phyloP scores from a whole-genome alignment of 2,329 filamentous ascomycete species.

The Colletotrichum simmondsii region DNA sequence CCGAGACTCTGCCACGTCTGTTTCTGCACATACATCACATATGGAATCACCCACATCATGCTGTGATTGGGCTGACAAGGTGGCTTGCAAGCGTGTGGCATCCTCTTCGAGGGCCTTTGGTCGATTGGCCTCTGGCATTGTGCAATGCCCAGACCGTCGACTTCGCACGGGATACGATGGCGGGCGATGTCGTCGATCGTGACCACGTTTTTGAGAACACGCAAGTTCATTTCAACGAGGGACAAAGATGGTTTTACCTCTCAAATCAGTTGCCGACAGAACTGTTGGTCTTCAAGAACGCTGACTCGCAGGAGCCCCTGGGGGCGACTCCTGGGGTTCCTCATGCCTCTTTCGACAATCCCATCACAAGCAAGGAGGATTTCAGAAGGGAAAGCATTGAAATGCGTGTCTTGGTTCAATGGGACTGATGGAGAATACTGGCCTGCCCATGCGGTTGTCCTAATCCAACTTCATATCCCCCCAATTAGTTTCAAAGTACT shows the following conservation, averaged over 20 bases:
- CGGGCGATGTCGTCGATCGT: conserved; percentile 37
- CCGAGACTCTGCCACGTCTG: not conserved
- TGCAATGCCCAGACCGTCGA: conserved; percentile 37
- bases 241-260: conserved; percentile 37
- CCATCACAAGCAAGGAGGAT: not conserved
- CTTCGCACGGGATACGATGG: conserved; percentile 35
- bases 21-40: not conserved
- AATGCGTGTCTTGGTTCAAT: conserved; percentile 11
- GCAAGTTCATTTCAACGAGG: conserved; percentile 35
- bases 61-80: conserved; percentile 36
- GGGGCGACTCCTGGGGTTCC: conserved; percentile 12
- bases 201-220: conserved; percentile 38
- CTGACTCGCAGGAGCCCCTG: not conserved
- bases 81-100: conserved; percentile 37
- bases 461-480: not conserved
- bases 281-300: conserved; percentile 36
- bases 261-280: conserved; percentile 35
- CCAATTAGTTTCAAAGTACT: conserved; percentile 15
- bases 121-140: conserved; percentile 38
- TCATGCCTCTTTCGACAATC: conserved; percentile 18
- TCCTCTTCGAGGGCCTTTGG: conserved; percentile 35
- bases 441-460: not conserved
- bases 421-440: not conserved
- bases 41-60: not conserved
- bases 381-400: conserved; percentile 17